phyloP scores from a whole-genome alignment of 345 rosid species.

The Hibiscus trionum region DNA sequence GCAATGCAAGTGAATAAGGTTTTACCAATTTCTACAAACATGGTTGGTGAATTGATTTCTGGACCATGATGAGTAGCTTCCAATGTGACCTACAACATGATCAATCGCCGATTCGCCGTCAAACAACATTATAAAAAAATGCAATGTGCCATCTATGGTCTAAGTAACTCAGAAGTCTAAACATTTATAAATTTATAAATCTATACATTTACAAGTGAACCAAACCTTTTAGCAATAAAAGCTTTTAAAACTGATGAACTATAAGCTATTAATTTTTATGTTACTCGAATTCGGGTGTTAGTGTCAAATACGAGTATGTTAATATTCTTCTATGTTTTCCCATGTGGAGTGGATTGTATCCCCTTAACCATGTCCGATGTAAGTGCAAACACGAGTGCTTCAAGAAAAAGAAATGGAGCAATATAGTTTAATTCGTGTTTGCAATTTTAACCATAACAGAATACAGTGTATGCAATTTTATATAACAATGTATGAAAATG shows the following conservation, averaged over 20 bases:
- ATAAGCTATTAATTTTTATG: background rate
- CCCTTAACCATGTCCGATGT: no score
- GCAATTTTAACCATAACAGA: no score
- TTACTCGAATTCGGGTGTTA: background rate
- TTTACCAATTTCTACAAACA: conserved; percentile 38
- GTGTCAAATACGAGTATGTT: background rate
- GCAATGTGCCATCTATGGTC: background rate
- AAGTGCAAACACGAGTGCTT: no score
- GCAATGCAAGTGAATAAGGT: background rate
- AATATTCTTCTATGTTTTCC: no score
- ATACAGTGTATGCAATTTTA: background rate
- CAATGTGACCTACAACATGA: conserved; percentile 24
- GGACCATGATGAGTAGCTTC: conserved; percentile 47
- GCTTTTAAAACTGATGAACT: background rate
- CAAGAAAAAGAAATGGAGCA: no score
- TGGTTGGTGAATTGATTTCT: conserved; percentile 30
- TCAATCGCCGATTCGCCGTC: background rate
- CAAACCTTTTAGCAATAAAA: background rate
- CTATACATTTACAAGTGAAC: background rate
- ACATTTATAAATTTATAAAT: background rate
- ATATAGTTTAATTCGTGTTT: no score
- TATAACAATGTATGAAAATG: background rate
- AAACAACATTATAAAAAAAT: background rate
- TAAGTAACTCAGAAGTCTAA: background rate
- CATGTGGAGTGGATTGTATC: no score